phyloP scores from a whole-genome alignment of 441 rosid species.

The Populus hybrid region DNA sequence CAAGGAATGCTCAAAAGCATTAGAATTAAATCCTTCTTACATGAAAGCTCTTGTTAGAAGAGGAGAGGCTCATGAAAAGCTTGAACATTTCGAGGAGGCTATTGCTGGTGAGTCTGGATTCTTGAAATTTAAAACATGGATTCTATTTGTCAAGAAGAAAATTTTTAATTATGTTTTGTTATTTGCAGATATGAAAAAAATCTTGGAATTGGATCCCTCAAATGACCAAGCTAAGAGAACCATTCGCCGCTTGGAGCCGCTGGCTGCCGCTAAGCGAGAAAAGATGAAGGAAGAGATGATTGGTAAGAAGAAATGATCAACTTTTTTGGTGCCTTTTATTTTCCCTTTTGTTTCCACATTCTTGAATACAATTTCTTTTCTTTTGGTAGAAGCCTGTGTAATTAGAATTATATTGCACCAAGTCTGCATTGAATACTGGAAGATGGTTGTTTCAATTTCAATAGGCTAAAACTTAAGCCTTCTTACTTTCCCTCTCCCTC shows the following conservation, averaged over 20 bases:
- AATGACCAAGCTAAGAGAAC: conserved; percentile 68
- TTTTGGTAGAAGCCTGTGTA: background rate
- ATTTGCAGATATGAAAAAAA: conserved; percentile 70
- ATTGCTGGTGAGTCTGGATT: conserved; percentile 52
- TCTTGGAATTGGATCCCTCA: conserved; percentile 77
- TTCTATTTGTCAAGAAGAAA: background rate
- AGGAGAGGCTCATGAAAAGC: conserved; percentile 86
- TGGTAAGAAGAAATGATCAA: conserved; percentile 41
- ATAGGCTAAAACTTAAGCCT: background rate
- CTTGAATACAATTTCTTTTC: background rate
- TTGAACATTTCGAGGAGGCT: conserved; percentile 84
- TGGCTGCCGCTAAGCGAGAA: conserved; percentile 85
- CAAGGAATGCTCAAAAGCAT: conserved; percentile 80
- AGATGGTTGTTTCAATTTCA: background rate
- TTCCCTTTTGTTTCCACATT: background rate
- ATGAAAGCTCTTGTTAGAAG: conserved; percentile 73
- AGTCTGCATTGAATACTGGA: background rate
- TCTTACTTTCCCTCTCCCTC: background rate
- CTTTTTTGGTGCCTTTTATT: background rate
- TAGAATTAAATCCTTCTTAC: conserved; percentile 78
- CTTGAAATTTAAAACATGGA: background rate
- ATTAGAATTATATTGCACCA: background rate
- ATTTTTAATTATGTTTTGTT: background rate
- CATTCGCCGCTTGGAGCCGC: conserved; percentile 64
- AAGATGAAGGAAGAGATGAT: conserved; percentile 98